phyloP scores from a whole-genome alignment of 2,329 filamentous ascomycete species.

The Meredithiella fracta region DNA sequence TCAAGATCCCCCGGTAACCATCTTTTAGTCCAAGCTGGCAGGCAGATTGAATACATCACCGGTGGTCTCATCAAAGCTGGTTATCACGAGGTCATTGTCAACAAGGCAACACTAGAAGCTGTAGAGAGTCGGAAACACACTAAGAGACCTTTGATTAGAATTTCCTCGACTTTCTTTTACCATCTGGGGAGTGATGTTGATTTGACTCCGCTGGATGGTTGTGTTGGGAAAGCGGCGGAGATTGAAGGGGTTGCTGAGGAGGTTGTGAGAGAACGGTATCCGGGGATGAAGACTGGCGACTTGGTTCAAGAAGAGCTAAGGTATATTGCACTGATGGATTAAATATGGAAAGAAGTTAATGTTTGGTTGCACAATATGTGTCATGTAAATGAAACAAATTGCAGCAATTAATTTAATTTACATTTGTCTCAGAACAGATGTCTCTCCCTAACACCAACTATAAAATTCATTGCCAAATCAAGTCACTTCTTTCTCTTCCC shows the following conservation, averaged over 20 bases:
- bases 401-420: neutral
- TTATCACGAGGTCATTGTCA: constrained; percentile 46
- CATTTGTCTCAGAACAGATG: neutral
- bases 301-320: constrained; percentile 34
- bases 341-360: neutral
- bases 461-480: neutral
- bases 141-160: constrained; percentile 36
- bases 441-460: neutral
- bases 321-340: constrained; percentile 27
- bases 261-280: constrained; percentile 22
- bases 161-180: constrained; percentile 46
- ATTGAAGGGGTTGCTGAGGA: constrained; percentile 32
- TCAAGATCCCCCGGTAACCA: constrained; percentile 43
- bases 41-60: constrained; percentile 45
- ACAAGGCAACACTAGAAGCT: constrained; percentile 32
- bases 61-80: constrained; percentile 45
- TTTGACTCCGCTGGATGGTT: constrained; percentile 32
- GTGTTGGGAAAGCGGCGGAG: constrained; percentile 31
- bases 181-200: constrained; percentile 42
- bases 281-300: constrained; percentile 39
- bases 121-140: constrained; percentile 29
- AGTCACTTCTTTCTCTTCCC: neutral
- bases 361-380: neutral
- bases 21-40: constrained; percentile 44
- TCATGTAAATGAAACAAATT: neutral